Base-by-base conservation (phyloP, 2,329 filamentous ascomycete genomes). In the Ophiostoma sp. region DNA sequence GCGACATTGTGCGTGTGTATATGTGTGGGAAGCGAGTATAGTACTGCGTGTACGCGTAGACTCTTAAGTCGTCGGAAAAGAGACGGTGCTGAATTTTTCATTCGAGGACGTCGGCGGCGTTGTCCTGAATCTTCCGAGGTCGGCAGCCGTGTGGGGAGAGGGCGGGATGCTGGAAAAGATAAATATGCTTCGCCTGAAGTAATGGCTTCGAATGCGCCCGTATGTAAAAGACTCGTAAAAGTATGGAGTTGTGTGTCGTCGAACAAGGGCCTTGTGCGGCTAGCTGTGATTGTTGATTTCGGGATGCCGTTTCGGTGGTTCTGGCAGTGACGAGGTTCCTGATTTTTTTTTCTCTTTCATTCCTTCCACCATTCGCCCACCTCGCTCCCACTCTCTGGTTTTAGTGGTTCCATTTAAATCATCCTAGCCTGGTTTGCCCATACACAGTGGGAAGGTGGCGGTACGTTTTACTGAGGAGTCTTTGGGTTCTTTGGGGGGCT, bases 1-100 rank as follows among this genome's bases (percentile, higher is more conserved):
- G 87, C 82, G 88, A 86, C 81, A 89, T 86, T 80, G 88, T 82
- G 31, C 39, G 39, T 48, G 22, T 25, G 70, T 42, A 66, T 74
- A 31, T 61, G 28, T 74, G 42, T 48, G 42, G 15, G 5, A 11
- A 25, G 28, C 66, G 15, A 36, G n/a, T 22, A 22, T 25, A 36
- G 28, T 19, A 42, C n/a, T 36, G 57, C 11, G 61, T 25, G 39
- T 31, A 42, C 12, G 19, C 15, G 55, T 31, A 17, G 17, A 19
- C 15, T 48, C 42, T 12, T 12, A 48, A 19, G 42, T 48, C 42
- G 42, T 48, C 42, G 42, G 42, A 25, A 28, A 59, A 69, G 42
- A 36, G 36, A 42, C 42, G 36, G 22, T 39, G 4, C 17, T 39
- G 36, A 70, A 64, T 57, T 70, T 31, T 33, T 33, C 25, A n/a